phyloP scores from a whole-genome alignment of 176 grass and related monocot species.

The Eleusine indica region DNA sequence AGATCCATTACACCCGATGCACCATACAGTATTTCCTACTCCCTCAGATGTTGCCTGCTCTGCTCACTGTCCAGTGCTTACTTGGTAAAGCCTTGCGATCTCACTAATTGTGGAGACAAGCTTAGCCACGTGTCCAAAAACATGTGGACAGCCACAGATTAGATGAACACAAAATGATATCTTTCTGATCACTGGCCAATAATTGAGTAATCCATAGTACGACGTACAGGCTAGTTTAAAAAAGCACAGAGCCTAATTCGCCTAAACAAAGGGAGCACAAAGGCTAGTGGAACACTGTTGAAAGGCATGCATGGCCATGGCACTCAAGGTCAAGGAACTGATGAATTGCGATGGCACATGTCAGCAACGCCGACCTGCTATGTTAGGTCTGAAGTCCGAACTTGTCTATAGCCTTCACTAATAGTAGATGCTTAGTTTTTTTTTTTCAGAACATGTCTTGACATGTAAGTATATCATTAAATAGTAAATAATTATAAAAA shows the following conservation, averaged over 20 bases:
- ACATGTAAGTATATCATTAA: no score
- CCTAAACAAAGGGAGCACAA: not conserved
- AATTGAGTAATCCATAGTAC: constrained; percentile 14
- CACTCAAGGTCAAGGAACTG: no score
- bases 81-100: not conserved
- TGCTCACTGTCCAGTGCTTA: not conserved
- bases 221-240: not conserved
- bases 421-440: no score
- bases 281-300: constrained; percentile 4
- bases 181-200: not conserved
- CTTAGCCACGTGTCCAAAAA: not conserved
- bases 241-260: not conserved
- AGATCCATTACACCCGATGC: no score
- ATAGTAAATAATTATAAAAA: no score
- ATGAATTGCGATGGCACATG: no score
- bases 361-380: no score
- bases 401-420: no score
- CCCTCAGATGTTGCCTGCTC: constrained; percentile 4
- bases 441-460: no score
- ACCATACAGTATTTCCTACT: not conserved
- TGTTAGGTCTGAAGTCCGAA: no score
- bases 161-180: not conserved
- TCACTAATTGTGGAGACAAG: not conserved
- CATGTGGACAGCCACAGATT: constrained; percentile 4
- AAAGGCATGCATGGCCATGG: not conserved